These are phyloP conservation scores for Rutidosis leptorrhynchoides DNA, from an alignment of 129 eudicot genomes.

Conservation along the genomic window DNA sequence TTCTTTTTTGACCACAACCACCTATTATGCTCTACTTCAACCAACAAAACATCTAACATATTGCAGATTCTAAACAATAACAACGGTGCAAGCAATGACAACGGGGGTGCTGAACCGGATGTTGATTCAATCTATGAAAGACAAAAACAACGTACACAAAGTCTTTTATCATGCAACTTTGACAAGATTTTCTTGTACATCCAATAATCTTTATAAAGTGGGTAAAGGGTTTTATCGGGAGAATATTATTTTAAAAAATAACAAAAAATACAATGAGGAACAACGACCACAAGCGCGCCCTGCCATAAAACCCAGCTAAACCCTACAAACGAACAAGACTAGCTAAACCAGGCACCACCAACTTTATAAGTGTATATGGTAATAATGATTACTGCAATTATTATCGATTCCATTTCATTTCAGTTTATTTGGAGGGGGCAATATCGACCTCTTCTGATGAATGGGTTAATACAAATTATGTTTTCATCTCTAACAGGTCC, in stretches of 20 bases:
- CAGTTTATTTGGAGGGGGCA: not conserved
- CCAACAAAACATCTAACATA: not conserved
- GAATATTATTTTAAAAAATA: too few species aligned
- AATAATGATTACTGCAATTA: not conserved
- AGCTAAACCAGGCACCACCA: too few species aligned
- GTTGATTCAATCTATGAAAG: constrained; percentile 66
- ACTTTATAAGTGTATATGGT: not conserved
- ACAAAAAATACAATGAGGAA: too few species aligned
- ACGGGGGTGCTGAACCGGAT: constrained; percentile 77
- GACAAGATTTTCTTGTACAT: not conserved
- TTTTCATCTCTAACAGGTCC: not conserved
- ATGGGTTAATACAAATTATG: not conserved
- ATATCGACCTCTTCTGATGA: not conserved
- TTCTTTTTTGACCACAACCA: not conserved
- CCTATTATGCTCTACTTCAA: not conserved
- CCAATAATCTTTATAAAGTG: not conserved
- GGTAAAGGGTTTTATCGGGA: too few species aligned
- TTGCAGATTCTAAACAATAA: not conserved
- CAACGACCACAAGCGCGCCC: too few species aligned
- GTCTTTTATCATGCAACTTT: not conserved
- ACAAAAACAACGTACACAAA: not conserved
- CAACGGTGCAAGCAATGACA: constrained; percentile 73
- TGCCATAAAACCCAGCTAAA: too few species aligned
- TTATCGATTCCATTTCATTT: not conserved
- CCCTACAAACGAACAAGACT: too few species aligned